Evolutionary conservation across 164 flowering plant genomes (phyloP).

Genomic region (Macadamia tetraphylla): DNA sequence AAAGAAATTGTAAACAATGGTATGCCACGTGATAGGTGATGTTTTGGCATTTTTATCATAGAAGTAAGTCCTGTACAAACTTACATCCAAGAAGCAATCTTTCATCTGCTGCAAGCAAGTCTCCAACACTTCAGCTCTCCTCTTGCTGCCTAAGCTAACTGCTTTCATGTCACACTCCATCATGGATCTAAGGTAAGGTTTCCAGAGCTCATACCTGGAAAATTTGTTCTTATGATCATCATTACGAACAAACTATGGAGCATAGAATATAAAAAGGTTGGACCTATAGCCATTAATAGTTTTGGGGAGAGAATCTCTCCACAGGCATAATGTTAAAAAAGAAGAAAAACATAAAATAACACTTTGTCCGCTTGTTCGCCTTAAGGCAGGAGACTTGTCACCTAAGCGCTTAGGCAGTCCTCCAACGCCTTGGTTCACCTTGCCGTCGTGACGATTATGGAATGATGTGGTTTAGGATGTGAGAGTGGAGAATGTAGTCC

Average conservation of each 20-base stretch:
- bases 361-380: too few relatives aligned
- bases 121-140: slow-evolving; percentile 70
- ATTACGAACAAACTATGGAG: not conserved
- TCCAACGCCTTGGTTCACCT: too few relatives aligned
- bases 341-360: too few relatives aligned
- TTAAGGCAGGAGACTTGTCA: too few relatives aligned
- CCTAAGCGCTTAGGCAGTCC: too few relatives aligned
- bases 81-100: slow-evolving; percentile 89
- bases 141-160: slow-evolving; percentile 74
- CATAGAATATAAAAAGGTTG: not conserved
- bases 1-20: too few relatives aligned
- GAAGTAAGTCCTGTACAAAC: slow-evolving; percentile 14
- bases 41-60: not conserved
- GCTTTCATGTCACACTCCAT: slow-evolving; percentile 97
- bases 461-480: too few relatives aligned
- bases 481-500: too few relatives aligned
- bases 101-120: slow-evolving; percentile 88
- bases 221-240: not conserved
- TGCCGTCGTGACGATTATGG: too few relatives aligned
- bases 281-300: not conserved
- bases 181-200: slow-evolving; percentile 82
- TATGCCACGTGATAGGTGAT: not conserved
- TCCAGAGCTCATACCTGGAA: slow-evolving; percentile 87
- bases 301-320: too few relatives aligned
- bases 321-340: too few relatives aligned